Evolutionary conservation across 805 yeast genomes (phyloP).

Genomic region (Kazachstania psychrophila): DNA sequence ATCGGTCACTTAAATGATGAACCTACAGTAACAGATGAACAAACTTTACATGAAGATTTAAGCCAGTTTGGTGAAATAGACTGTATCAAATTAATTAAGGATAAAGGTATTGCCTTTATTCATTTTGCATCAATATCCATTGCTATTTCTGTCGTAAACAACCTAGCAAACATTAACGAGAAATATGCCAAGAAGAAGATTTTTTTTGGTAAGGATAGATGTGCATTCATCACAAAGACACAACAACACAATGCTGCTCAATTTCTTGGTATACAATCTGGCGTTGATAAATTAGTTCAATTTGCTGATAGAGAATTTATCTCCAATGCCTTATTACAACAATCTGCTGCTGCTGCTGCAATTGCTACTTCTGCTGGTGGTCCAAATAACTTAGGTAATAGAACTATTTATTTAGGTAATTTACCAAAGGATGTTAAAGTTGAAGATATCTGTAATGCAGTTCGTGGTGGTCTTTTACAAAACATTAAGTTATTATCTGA

Average conservation of each 20-base stretch:
- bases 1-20: constrained; percentile 69
- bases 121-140: constrained; percentile 79
- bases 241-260: constrained; percentile 97
- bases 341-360: constrained; percentile 95
- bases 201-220: constrained; percentile 87
- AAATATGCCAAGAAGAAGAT: constrained; percentile 72
- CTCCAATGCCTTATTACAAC: constrained; percentile 75
- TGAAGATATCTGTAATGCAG: constrained; percentile 93
- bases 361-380: constrained; percentile 94
- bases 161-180: constrained; percentile 52
- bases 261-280: constrained; percentile 77
- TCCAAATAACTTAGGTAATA: constrained; percentile 79
- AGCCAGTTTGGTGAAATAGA: constrained; percentile 75
- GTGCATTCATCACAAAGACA: constrained; percentile 88
- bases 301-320: constrained; percentile 51
- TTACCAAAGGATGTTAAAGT: constrained; percentile 79
- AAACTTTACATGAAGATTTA: constrained; percentile 57
- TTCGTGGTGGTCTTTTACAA: constrained; percentile 89
- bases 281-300: constrained; percentile 70
- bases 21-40: constrained; percentile 37
- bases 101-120: constrained; percentile 80
- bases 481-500: constrained; percentile 72
- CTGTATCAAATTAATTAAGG: constrained; percentile 66
- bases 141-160: constrained; percentile 80
- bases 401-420: constrained; percentile 87